These are phyloP conservation scores for Nosema muscidifuracis DNA, from an alignment of 371 early-diverging fungal genomes.

Conservation along the genomic window DNA sequence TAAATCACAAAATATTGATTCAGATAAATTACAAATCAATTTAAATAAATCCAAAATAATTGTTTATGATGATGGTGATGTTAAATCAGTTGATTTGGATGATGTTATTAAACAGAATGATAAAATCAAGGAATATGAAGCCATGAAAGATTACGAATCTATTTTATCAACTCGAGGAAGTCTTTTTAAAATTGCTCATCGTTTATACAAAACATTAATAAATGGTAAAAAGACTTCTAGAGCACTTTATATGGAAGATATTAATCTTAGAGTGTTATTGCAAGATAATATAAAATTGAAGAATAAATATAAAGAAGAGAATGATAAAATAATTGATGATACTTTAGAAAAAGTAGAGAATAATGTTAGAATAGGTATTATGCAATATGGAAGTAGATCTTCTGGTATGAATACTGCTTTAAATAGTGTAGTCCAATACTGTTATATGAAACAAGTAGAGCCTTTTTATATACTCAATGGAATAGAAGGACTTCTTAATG, in stretches of 20 bases:
- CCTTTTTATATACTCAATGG: constrained; percentile 80
- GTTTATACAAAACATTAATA: constrained; percentile 5
- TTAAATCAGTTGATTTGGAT: neutral
- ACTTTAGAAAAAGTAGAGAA: neutral
- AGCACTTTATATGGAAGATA: constrained; percentile 10
- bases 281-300: neutral
- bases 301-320: constrained; percentile 4
- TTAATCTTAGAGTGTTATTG: neutral
- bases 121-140: neutral
- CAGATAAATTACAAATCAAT: too few species aligned
- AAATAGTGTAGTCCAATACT: constrained; percentile 74
- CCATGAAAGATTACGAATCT: neutral
- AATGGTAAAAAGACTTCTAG: neutral
- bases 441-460: constrained; percentile 73
- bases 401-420: constrained; percentile 95
- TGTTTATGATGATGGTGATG: constrained; percentile 17
- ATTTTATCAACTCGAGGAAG: constrained; percentile 20
- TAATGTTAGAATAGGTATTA: constrained; percentile 71
- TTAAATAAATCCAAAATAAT: neutral
- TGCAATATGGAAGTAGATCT: constrained; percentile 86
- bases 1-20: too few species aligned
- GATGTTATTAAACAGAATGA: constrained; percentile 17
- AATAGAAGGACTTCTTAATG: constrained; percentile 79
- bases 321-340: neutral
- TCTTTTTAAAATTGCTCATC: constrained; percentile 22